A percentile compares a stretch with the other conserved stretches of the same genome.
phyloP scores from a whole-genome alignment of 176 grass and related monocot genomes.

The Triticum timopheevii region DNA sequence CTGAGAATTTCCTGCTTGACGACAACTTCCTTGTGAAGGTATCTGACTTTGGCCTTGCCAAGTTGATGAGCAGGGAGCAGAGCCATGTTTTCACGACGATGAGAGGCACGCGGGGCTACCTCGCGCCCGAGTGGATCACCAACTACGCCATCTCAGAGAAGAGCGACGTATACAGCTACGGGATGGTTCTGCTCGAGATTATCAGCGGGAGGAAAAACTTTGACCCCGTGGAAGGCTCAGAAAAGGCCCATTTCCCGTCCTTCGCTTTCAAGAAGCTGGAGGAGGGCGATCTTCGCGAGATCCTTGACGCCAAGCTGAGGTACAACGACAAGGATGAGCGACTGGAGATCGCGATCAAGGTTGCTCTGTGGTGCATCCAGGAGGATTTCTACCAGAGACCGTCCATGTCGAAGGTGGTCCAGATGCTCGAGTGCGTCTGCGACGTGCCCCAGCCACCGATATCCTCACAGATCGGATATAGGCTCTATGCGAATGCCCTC shows the following conservation, averaged over 20 bases:
- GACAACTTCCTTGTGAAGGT: slow-evolving; percentile 85
- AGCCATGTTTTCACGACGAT: slow-evolving; percentile 96
- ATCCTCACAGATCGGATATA: slow-evolving; percentile 61
- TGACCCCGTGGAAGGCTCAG: slow-evolving; percentile 60
- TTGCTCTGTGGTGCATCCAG: slow-evolving; percentile 96
- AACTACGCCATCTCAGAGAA: slow-evolving; percentile 93
- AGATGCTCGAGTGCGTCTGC: slow-evolving; percentile 89
- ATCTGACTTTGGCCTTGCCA: slow-evolving; percentile 98
- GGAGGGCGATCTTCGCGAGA: slow-evolving; percentile 56
- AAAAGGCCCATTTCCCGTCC: slow-evolving; percentile 88
- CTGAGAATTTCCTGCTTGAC: slow-evolving; percentile 90
- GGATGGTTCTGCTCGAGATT: slow-evolving; percentile 94
- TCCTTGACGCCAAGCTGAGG: slow-evolving; percentile 58
- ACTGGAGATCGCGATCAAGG: slow-evolving; percentile 62
- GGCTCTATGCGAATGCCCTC: slow-evolving; percentile 73
- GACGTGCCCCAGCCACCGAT: slow-evolving; percentile 66
- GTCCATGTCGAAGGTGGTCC: slow-evolving; percentile 81
- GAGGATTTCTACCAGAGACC: slow-evolving; percentile 80
- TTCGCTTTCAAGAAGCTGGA: slow-evolving; percentile 85
- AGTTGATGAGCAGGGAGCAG: slow-evolving; percentile 96
- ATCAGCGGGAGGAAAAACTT: slow-evolving; percentile 87
- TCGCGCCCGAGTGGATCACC: slow-evolving; percentile 93
- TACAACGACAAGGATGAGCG: slow-evolving; percentile 56
- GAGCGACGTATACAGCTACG: slow-evolving; percentile 93
- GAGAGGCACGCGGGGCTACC: slow-evolving; percentile 81